Evolutionary conservation across 2,329 filamentous ascomycete species (phyloP).

Genomic region (Fusarium duplospermum): DNA sequence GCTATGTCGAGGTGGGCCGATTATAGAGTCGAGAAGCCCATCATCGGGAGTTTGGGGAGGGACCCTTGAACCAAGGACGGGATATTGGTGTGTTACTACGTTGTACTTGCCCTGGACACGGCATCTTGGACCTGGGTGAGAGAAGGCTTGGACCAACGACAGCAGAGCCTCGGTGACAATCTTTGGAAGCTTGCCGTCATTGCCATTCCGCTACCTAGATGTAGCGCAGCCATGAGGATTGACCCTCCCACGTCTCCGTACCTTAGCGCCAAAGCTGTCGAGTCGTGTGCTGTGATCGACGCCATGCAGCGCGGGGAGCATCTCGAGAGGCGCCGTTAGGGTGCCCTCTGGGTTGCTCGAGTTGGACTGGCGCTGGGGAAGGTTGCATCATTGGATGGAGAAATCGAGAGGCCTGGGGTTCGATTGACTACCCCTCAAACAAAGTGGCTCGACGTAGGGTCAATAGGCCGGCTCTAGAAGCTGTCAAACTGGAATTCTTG

Average conservation of each 20-base stretch:
- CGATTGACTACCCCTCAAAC: background rate
- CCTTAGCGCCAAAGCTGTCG: constrained; percentile 13
- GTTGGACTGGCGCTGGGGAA: background rate
- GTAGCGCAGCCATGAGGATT: constrained; percentile 7
- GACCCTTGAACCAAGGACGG: constrained; percentile 12
- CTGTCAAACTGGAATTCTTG: background rate
- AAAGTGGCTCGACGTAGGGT: background rate
- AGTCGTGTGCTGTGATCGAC: constrained; percentile 26
- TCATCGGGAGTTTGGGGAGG: constrained; percentile 19
- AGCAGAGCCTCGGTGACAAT: background rate
- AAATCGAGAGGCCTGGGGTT: background rate
- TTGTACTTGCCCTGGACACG: constrained; percentile 1
- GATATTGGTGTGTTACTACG: background rate
- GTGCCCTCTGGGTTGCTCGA: background rate
- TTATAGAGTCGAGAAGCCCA: constrained; percentile 13
- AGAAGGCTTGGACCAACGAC: constrained; percentile 4
- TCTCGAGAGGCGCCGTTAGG: background rate
- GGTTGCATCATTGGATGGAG: constrained; percentile 22
- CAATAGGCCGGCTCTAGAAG: background rate
- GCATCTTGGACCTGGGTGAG: background rate
- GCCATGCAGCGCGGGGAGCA: constrained; percentile 34
- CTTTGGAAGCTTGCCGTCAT: constrained; percentile 26
- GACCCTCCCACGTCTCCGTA: background rate
- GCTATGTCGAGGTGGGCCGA: constrained; percentile 12
- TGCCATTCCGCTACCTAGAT: background rate